Evolutionary conservation across 768 basidiomycete species (phyloP), one percentile per base, ranked within the genome.

Genomic region (Boletus rubropictus): DNA sequence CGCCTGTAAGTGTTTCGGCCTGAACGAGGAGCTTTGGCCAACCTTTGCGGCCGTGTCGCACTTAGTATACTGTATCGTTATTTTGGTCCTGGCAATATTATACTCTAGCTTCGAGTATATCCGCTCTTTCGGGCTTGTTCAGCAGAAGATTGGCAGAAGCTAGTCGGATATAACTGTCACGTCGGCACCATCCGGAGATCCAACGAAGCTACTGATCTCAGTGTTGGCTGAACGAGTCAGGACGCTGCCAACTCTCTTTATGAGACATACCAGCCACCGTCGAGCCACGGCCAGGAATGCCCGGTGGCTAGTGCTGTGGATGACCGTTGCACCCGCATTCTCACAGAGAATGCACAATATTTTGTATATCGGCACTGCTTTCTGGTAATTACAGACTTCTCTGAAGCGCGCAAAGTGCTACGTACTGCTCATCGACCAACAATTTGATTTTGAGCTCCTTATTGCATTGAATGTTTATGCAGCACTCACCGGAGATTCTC

Each of bases 91-190:
- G n/a, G 33, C 7, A 10, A 29, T 41, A 24, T 54, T 38, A 14
- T 12, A 5, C 31, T 44, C 35, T 48, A 46, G 32, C 21, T 34
- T 44, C 21, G 8, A 44, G 44, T 57, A 44, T 53, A 47, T 9
- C 24, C 28, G 12, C 17, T 27, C 17, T 42, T n/a, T 21, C n/a
- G 15, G 15, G 10, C 4, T 11, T 27, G 28, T 6, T 39, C 32
- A 32, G 25, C 15, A 36, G 28, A 45, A 27, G 11, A 18, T 24
- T 36, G 18, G 20, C 21, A 24, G 22, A 29, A 18, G 10, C 22
- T 8, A 7, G 18, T 42, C 32, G 21, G 44, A 35, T 24, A 10
- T 21, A 18, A 42, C 6, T 7, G 14, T n/a, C 10, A 8, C 33
- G 39, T 41, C 6, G 3, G 28, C 21, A 6, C 27, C 15, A 33